phyloP scores from a whole-genome alignment of 2,329 filamentous ascomycete genomes.

The Byssochlamys sp. region DNA sequence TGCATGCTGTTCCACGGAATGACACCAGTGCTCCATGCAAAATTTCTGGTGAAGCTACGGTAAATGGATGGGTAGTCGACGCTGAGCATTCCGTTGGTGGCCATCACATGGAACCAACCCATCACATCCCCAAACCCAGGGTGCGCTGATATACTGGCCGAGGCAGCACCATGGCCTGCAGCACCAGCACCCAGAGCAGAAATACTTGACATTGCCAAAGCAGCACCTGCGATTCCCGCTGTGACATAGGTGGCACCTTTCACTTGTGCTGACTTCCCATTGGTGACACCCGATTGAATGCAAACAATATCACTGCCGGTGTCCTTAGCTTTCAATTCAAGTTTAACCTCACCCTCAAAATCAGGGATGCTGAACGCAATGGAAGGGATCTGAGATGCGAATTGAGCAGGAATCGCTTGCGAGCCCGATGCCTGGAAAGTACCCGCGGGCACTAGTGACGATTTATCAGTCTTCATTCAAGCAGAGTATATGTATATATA shows the following conservation, averaged over 20 bases:
- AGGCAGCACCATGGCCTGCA: constrained; percentile 47
- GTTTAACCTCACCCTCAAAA: constrained; percentile 72
- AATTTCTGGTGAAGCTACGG: constrained; percentile 82
- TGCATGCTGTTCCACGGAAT: constrained; percentile 77
- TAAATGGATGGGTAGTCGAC: constrained; percentile 82
- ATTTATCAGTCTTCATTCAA: constrained; percentile 12
- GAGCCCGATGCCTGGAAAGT: constrained; percentile 62
- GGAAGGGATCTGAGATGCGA: constrained; percentile 64
- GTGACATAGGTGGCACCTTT: constrained; percentile 74
- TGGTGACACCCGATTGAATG: constrained; percentile 68
- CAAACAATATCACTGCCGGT: constrained; percentile 62
- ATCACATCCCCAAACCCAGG: constrained; percentile 80
- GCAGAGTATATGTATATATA: not conserved
- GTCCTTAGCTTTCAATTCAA: constrained; percentile 60
- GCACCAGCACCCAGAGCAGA: constrained; percentile 57
- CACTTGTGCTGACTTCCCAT: constrained; percentile 72
- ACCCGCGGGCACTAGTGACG: constrained; percentile 56
- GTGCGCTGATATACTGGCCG: constrained; percentile 50
- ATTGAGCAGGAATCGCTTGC: constrained; percentile 62
- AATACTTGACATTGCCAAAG: constrained; percentile 62
- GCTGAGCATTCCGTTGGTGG: constrained; percentile 91
- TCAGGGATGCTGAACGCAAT: constrained; percentile 90
- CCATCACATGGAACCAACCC: constrained; percentile 85
- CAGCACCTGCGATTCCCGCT: constrained; percentile 74
- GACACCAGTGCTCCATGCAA: constrained; percentile 79